phyloP scores from a whole-genome alignment of 352 stramenopile species.

The Phytopythium kandeliae region DNA sequence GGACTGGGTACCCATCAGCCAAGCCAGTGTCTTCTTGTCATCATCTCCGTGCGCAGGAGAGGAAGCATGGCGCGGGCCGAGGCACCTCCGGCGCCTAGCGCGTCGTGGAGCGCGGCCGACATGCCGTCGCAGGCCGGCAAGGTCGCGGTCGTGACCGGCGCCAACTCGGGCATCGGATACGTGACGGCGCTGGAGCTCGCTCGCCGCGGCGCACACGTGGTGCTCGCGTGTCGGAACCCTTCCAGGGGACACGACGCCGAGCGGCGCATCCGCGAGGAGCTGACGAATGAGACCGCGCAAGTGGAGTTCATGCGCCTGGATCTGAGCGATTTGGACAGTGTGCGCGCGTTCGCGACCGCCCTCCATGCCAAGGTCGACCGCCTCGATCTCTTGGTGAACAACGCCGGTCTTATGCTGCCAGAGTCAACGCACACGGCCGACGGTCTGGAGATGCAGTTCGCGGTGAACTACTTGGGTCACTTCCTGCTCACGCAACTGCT shows the following conservation, averaged over 20 bases:
- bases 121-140: slow-evolving; percentile 23
- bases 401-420: slow-evolving; percentile 41
- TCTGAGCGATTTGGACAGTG: slow-evolving; percentile 28
- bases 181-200: slow-evolving; percentile 22
- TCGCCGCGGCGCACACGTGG: slow-evolving; percentile 19
- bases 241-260: slow-evolving; percentile 19
- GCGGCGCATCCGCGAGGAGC: slow-evolving; percentile 18
- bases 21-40: no score
- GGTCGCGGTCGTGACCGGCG: slow-evolving; percentile 28
- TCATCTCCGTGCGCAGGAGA: no score
- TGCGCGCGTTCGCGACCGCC: slow-evolving; percentile 23
- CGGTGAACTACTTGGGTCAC: slow-evolving; percentile 54
- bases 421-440: slow-evolving; percentile 22
- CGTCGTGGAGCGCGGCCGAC: slow-evolving; percentile 13
- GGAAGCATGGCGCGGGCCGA: no score
- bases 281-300: slow-evolving; percentile 8
- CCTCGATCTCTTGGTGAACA: slow-evolving; percentile 54
- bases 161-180: slow-evolving; percentile 28
- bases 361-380: slow-evolving; percentile 33
- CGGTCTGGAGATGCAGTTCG: slow-evolving; percentile 55
- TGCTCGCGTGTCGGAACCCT: slow-evolving; percentile 26
- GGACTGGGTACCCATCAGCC: no score
- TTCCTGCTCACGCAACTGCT: slow-evolving; percentile 33
- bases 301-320: slow-evolving; percentile 50
- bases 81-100: background rate